Conservation (phyloP, 2,329 filamentous ascomycete species). For the Coccinonectria pachysandricola region DNA sequence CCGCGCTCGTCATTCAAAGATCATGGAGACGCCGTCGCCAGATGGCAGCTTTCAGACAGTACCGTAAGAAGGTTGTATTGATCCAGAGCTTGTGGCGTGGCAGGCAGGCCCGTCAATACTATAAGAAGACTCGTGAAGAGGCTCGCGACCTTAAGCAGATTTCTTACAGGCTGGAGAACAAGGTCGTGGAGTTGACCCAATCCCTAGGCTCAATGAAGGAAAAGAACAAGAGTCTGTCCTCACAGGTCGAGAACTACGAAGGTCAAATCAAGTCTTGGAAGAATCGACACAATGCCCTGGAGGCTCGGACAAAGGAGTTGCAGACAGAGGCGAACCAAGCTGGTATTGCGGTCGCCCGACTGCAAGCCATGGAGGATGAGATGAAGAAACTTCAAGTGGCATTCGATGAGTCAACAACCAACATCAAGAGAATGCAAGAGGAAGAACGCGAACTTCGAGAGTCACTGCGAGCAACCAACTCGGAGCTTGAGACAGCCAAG, state of each 20-base stretch:
- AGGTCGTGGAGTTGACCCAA: conserved; percentile 96
- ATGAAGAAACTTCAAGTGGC: conserved; percentile 84
- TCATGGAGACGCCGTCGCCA: conserved; percentile 76
- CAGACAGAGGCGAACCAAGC: conserved; percentile 96
- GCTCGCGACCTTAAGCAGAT: conserved; percentile 98
- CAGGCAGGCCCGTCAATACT: conserved; percentile 65
- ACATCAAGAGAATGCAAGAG: conserved; percentile 89
- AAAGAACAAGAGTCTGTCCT: conserved; percentile 82
- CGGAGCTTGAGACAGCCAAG: conserved; percentile 72
- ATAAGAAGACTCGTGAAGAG: conserved; percentile 89
- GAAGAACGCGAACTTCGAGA: conserved; percentile 83
- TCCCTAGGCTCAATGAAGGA: conserved; percentile 83
- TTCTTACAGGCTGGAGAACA: conserved; percentile 98
- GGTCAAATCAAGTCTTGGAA: conserved; percentile 94
- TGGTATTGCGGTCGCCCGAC: conserved; percentile 82
- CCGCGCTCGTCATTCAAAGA: conserved; percentile 81
- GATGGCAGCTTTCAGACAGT: conserved; percentile 72
- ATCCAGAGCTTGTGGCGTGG: conserved; percentile 92
- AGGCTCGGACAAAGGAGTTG: conserved; percentile 83
- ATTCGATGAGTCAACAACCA: conserved; percentile 82
- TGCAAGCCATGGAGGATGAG: conserved; percentile 88
- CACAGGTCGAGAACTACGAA: conserved; percentile 92
- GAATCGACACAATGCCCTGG: conserved; percentile 79
- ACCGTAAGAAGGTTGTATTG: conserved; percentile 79
- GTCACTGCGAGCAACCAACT: conserved; percentile 65